Conservation (phyloP, 225 moss, liverwort and hornwort genomes). For the Pleurozium schreberi region DNA sequence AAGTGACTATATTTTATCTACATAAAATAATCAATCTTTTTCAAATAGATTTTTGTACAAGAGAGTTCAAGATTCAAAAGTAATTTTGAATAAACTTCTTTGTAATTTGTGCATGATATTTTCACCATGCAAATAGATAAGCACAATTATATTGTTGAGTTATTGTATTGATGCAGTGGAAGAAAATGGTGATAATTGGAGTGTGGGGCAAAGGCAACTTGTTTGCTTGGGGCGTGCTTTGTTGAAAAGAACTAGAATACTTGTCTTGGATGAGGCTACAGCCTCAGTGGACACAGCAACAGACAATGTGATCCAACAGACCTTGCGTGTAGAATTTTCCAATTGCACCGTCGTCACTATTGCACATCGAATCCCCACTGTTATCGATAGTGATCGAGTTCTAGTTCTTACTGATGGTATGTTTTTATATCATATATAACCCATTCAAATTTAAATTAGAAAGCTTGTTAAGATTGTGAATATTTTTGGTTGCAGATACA, state of each 20-base stretch:
- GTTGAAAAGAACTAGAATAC: conserved; percentile 32
- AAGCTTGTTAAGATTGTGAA: neutral
- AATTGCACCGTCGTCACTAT: conserved; percentile 45
- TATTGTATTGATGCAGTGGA: conserved; percentile 16
- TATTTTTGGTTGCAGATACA: rapidly evolving
- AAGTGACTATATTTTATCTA: neutral
- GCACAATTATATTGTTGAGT: no score
- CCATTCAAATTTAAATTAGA: neutral
- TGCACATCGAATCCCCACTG: conserved; percentile 52
- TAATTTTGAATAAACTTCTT: neutral
- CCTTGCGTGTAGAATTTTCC: conserved; percentile 33
- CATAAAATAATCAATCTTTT: neutral
- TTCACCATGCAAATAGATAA: neutral
- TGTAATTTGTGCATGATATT: neutral
- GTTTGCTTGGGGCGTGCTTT: conserved; percentile 46
- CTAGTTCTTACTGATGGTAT: conserved; percentile 50
- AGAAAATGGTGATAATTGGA: conserved; percentile 65
- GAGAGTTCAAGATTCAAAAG: neutral
- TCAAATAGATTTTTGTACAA: neutral
- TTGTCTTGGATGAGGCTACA: conserved; percentile 46
- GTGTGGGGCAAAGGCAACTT: conserved; percentile 48
- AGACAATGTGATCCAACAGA: conserved; percentile 41
- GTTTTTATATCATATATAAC: neutral
- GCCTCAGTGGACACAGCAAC: conserved; percentile 42
- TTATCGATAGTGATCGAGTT: conserved; percentile 50